Evolutionary conservation across 2,329 filamentous ascomycete species (phyloP), one percentile per base, ranked within the genome.

Genomic region (Pseudopyrenochaeta lycopersici): DNA sequence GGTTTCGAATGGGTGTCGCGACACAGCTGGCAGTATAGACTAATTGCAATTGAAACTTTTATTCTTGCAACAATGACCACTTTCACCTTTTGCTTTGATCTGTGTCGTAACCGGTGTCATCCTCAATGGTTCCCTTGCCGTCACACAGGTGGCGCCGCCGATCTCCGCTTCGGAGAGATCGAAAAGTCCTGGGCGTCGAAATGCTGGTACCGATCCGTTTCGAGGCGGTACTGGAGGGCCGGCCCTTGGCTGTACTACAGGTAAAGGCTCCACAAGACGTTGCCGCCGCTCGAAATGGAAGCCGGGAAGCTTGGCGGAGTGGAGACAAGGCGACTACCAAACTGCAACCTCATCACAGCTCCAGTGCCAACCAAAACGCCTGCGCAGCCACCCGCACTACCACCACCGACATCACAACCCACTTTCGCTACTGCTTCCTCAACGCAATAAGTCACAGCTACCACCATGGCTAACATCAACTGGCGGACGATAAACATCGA

Each of bases 401-500:
- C 35, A 44, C 33, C 35, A 51, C 9, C 32, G 15, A 23, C 38
- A 33, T 39, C 36, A 11, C 11, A 6, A 14, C 14, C 33, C 2
- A 14, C 40, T 49, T 36, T n/a, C n/a, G n/a, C 21, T 27, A 4
- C 45, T 27, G 15, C 31, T 20, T 32, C 39, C 58, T 36, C 56
- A 54, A 18, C 2, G 10, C 32, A 2, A 23, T 20, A 35, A 15
- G 56, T 52, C 46, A 56, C 43, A 43, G 31, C 58, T 42, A 32
- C 54, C 66, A 60, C 55, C 56, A 81, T 81, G 80, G 77, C 80
- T 36, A 69, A 75, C 49, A 76, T 85, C 78, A 88, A 88, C 75
- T 88, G 85, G 81, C 91, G 93, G 77, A 97, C 92, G 64, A 95
- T 97, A 84, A 92, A 97, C 84, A 90, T 97, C 77, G 93, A 97